Conservation (phyloP, 1,284 basidiomycete genomes). For the Phellinidium pouzarii region DNA sequence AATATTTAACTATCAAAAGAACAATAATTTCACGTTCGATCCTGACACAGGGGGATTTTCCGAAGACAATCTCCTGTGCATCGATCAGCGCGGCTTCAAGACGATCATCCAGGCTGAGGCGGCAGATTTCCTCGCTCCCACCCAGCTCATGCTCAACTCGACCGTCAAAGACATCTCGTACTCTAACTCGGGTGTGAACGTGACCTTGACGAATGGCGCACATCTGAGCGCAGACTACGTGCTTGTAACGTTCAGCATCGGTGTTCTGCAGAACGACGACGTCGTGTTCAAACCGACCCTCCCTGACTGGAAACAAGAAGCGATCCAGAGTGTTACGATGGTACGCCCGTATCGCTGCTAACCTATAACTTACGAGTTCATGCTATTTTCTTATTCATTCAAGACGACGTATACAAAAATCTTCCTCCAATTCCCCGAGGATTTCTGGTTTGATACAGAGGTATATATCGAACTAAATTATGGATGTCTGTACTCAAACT, state of each 20-base stretch:
- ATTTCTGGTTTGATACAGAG: conserved; percentile 67
- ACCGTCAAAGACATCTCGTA: conserved; percentile 47
- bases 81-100: conserved; percentile 60
- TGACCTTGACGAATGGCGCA: conserved; percentile 40
- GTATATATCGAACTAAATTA: conserved; percentile 27
- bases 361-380: not conserved
- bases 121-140: conserved; percentile 38
- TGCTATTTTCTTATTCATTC: not conserved
- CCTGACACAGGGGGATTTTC: conserved; percentile 53
- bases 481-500: no score
- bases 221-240: conserved; percentile 45
- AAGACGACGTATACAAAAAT: conserved; percentile 65
- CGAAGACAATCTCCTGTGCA: conserved; percentile 43
- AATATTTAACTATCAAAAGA: conserved; percentile 28
- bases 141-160: conserved; percentile 44
- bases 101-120: conserved; percentile 50
- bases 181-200: conserved; percentile 36
- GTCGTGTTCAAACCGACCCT: conserved; percentile 48
- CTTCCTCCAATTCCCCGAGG: conserved; percentile 56
- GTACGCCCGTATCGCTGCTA: no score
- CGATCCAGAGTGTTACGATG: conserved; percentile 57
- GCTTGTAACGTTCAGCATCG: conserved; percentile 57
- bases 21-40: conserved; percentile 60
- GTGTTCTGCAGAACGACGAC: conserved; percentile 57
- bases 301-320: conserved; percentile 60